phyloP scores from a whole-genome alignment of 139 green algal genomes.

The Coelastrella sp. region DNA sequence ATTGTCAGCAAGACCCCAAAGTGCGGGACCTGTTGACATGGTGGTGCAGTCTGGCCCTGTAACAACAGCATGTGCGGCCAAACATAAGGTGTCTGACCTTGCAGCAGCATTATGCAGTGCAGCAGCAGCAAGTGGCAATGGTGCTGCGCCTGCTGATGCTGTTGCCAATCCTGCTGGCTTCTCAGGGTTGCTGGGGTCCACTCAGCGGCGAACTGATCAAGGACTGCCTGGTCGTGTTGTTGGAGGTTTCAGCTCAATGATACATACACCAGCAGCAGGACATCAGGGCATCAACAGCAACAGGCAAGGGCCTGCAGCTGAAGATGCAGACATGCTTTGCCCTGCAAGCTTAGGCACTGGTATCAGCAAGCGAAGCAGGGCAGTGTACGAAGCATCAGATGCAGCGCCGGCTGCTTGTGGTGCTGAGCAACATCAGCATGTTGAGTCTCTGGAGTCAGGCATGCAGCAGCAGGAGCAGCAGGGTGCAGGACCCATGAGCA shows the following conservation, averaged over 20 bases:
- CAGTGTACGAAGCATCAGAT: conserved; percentile 23
- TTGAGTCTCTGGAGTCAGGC: not conserved
- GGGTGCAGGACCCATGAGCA: not conserved
- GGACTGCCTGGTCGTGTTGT: not conserved
- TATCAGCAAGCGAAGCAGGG: conserved; percentile 13
- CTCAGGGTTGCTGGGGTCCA: no score
- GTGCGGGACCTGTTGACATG: not conserved
- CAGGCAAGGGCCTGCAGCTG: conserved; percentile 1
- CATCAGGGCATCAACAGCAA: not conserved
- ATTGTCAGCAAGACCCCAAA: not conserved
- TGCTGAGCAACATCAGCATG: not conserved
- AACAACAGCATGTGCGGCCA: not conserved
- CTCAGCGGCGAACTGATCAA: no score
- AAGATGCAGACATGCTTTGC: conserved; percentile 27
- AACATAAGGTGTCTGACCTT: conserved; percentile 14
- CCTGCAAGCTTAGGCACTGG: conserved; percentile 38
- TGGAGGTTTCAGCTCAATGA: not conserved
- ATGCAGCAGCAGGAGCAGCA: conserved; percentile 42
- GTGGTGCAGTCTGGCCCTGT: not conserved
- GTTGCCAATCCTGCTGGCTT: not conserved
- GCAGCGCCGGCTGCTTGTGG: not conserved
- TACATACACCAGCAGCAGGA: not conserved
- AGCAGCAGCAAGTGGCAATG: not conserved
- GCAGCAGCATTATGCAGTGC: conserved; percentile 8
- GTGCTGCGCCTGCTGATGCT: not conserved